Evolutionary conservation across 164 flowering plant species (phyloP), one percentile per base, ranked within the genome.

Genomic region (Nymphaea colorata): DNA sequence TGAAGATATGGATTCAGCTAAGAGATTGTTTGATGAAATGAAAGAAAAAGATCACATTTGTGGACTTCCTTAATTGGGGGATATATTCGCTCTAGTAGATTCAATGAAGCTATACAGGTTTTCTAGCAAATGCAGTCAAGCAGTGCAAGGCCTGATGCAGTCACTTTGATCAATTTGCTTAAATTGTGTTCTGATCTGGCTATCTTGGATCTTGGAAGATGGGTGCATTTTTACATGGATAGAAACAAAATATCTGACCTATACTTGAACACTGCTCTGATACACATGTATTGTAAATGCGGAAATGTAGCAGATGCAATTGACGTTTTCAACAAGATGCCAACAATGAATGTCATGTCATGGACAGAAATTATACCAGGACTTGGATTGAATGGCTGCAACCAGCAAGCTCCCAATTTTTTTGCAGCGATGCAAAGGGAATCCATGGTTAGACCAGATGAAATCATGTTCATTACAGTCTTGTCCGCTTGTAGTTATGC

Each of bases 141-240:
- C 42, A 61, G 42, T 10, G 64, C 66, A 41, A 66, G 36, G 42
- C 73, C 69, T 36, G 66, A 71, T 51, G 64, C 14, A 12, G 60
- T 60, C 25, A 65, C 69, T 64, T 66, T 71, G 64, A 60, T 71
- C 41, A 66, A 59, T 59, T 51, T 42, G 18, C 45, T 71, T 45
- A 65, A 64, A 60, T 51, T 68, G 16, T 71, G 68, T 60, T 67
- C 73, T 4, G 17, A 45, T 5, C 16, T 66, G 41, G 69, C 57
- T 2, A 65, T 69, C 25, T 57, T 71, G 45, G 73, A 71, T 57
- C 47, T 66, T 25, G 73, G 73, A 7, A 61, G 61, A 71, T 71
- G 69, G 73, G 44, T 71, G 25, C 73, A 71, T 71, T 68, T 57
- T 66, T 71, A 65, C 51, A 66, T 71, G 16, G 73, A 59, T 61